Percentiles rank a stretch among this genome's conserved stretches.
Conservation (phyloP, 208 protist species). For the Endotrypanum monterogeii region DNA sequence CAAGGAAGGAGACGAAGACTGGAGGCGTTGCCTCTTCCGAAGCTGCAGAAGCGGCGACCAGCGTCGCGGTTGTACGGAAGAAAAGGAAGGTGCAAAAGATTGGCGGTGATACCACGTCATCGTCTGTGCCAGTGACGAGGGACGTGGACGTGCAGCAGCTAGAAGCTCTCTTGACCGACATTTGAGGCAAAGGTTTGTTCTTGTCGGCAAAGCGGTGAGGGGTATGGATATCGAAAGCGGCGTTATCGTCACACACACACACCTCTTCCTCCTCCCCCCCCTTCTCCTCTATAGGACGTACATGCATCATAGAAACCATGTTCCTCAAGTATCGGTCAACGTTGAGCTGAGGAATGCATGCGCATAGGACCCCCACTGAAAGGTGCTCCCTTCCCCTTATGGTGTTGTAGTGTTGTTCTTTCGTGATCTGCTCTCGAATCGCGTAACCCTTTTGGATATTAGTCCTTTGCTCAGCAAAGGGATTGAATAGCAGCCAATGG, state of each 20-base stretch:
- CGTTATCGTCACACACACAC: neutral
- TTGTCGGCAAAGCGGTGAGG: neutral
- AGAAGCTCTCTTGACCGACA: conserved; percentile 31
- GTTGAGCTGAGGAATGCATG: neutral
- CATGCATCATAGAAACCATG: neutral
- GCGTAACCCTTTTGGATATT: neutral
- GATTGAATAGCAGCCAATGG: neutral
- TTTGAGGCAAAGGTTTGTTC: neutral
- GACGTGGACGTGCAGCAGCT: conserved; percentile 32
- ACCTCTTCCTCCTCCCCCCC: too few relatives aligned
- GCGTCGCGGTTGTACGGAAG: conserved; percentile 68
- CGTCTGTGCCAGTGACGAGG: conserved; percentile 5
- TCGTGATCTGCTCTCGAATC: neutral
- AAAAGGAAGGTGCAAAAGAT: conserved; percentile 62
- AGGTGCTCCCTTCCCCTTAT: neutral
- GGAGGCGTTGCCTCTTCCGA: neutral
- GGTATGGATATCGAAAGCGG: neutral
- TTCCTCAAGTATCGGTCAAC: neutral
- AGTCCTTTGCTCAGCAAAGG: neutral
- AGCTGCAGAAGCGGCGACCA: conserved; percentile 5
- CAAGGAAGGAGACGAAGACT: neutral
- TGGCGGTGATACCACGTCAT: conserved; percentile 17
- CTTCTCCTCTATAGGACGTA: neutral
- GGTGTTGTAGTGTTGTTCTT: neutral
- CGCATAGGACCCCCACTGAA: neutral